Base-by-base conservation (phyloP, 2,329 filamentous ascomycete species). In the Ceratocystis smalleyi region DNA sequence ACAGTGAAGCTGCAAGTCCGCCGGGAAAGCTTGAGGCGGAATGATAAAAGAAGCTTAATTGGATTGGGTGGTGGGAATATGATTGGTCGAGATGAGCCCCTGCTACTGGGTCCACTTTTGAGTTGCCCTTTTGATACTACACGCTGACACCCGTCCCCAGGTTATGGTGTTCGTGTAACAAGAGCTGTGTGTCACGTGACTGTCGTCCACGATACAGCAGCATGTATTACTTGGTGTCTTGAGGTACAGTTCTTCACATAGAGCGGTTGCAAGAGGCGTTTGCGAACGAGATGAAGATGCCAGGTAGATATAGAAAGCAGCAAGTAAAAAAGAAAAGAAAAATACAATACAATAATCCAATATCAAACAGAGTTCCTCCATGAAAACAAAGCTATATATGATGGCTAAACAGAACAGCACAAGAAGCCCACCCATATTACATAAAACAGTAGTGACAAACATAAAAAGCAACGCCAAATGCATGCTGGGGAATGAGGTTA, bases 321-420 rank as follows among this genome's bases (percentile, higher is more conserved):
- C 35, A 40, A 5, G 3, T 3, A 27, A 27, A 27, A 27, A 27
- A 27, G 10, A 40, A 35, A 35, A 57, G 45, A 47, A 19, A 61
- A 62, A 55, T 32, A 62, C 6, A 10, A 55, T 12, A 49, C 22
- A 45, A 61, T 10, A 49, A 17, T 24, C 19, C 8, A 61, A 61
- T 61, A 61, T 47, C 59, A 61, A 24, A 61, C 12, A 61, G 15
- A 47, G 49, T 47, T 30, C 43, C 30, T 47, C 59, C 59, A 61
- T 61, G 59, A 32, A 49, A 43, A 47, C 45, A 3, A 61, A 61
- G 10, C 22, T n/a, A 40, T 15, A 40, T 15, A 40, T 12, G 43
- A 32, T 49, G n/a, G 35, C 43, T 15, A 49, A 49, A 49, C 45
- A 49, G 19, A 61, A 30, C 24, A 45, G 19, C 30, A 15, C 35